Base-by-base conservation (phyloP, 352 stramenopile species). In the Pythium insidiosum region DNA sequence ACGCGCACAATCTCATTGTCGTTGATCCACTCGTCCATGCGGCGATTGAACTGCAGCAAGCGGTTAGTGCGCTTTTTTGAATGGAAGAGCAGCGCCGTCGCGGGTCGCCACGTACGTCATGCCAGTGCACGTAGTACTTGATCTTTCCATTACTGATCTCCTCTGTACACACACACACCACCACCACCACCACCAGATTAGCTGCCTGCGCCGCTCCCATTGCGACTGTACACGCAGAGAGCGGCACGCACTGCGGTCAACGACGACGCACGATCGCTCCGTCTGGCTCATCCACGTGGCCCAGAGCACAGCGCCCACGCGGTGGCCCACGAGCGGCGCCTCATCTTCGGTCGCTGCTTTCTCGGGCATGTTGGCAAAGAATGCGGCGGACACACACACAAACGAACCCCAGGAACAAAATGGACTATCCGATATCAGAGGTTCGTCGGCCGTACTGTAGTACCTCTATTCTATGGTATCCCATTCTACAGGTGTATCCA, bases 21-120 rank as follows among this genome's bases (percentile, higher is more conserved):
- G 43, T 84, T 79, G 58, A 94, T 89, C 81, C 81, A 94, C 41
- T 88, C 75, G 61, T 94, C 81, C 81, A 94, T 94, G 33, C 81
- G 76, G 28, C 81, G 78, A 50, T 94, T 94, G 45, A 88, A 88
- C 80, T 90, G 34, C 43, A 23, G 13, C 21, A 51, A 21, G 34
- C 34, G 9, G 34, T 20, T 6, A 21, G 28, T 33, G 9, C 28
- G 9, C 28, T n/a, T n/a, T n/a, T n/a, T n/a, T n/a, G 15, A 9
- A 33, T 15, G 28, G 9, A 13, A 9, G 28, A 33, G 9, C 9
- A 9, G 15, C 28, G 28, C 28, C 9, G 28, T 33, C 38, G 37
- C 21, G 7, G 19, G 19, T 12, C 16, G n/a, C 22, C 3, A 58
- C 50, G 19, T 45, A 89, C 77, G 31, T 88, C 77, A 54, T 90